Base-by-base conservation (phyloP, 1,139 yeast genomes). In the Hansenula anomala region DNA sequence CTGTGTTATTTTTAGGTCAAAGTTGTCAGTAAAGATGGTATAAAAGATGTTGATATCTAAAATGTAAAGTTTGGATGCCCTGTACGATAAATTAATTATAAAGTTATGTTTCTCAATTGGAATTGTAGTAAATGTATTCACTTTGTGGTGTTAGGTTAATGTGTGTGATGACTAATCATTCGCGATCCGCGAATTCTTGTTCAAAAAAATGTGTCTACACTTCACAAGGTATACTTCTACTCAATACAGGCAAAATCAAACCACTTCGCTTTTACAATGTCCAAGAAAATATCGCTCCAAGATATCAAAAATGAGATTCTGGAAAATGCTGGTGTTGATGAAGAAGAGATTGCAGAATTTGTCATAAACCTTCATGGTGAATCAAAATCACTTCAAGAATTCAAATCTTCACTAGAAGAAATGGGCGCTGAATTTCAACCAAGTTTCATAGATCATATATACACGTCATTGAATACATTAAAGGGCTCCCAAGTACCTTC, bases 1-100 rank as follows among this genome's bases (percentile, higher is more conserved):
- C 47, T 46, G 39, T 39, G 38, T 28, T n/a, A 9, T 16, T 30
- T 23, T 23, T 46, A 70, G 53, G 75, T 88, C 39, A 88, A 89
- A 63, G 75, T 84, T 33, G 85, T 90, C 28, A 87, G 80, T 56
- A 77, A 82, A 58, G 77, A 80, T 42, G 94, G 94, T 41, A 66
- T 82, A 47, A 76, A 78, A 58, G 69, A 64, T 28, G 62, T 74
- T 32, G 82, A 75, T 9, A n/a, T 38, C 11, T 40, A 31, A 29
- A 33, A n/a, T n/a, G 9, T 20, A 20, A 6, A 20, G 9, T 20
- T 9, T 20, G n/a, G n/a, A 19, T 13, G 7, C 3, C 11, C 11
- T 33, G 29, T 33, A 23, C 25, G 30, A 26, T 25, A 27, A 7
- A 5, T 29, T 29, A 23, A 23, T 23, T 4, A 23, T 11, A 23